Evolutionary conservation across 768 basidiomycete genomes (phyloP), one percentile per base, ranked within the genome.

Genomic region (Psilocybe sp.): DNA sequence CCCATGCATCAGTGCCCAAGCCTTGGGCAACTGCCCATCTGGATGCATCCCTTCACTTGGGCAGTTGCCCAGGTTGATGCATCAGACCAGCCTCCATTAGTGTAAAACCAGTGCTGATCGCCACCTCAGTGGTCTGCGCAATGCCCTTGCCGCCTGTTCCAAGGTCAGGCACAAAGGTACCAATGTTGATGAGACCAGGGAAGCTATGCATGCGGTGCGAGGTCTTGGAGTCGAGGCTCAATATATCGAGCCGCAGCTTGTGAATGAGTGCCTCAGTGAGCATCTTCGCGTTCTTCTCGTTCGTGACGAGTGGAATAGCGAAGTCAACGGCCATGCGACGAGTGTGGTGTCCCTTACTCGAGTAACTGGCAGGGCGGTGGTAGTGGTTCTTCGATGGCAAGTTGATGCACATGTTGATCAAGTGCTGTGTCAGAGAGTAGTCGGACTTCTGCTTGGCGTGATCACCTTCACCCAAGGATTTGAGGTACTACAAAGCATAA

Each of bases 331-430:
- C 97, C 94, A 98, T 95, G 45, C 97, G 89, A 59, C 97, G 89
- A 28, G 95, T 96, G 52, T 85, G 84, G 68, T 98, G 98, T 7
- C 97, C 97, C 65, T 97, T 95, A 68, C 93, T 97, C 46, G 93
- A 83, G 66, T 98, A 99, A 68, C 87, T 95, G 12, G 97, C 95
- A 5, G 97, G 97, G 15, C 97, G 89, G 51, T 96, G 89, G 70
- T 92, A 98, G 64, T 93, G 82, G 69, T 99, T 98, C 74, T 93
- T 97, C 36, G 96, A 98, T 2, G 97, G 97, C 58, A 99, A 75
- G 69, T 99, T 99, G 82, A 99, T 96, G 69, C 98, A 99, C 84
- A 98, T 90, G 71, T 99, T 96, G 65, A 99, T 99, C 60, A 99
- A 74, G 73, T 99, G 97, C 67, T 97, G 93, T 3, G 92, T 94